Evolutionary conservation across 73 alveolate genomes (phyloP).

Genomic region (Paramecium biaurelia): DNA sequence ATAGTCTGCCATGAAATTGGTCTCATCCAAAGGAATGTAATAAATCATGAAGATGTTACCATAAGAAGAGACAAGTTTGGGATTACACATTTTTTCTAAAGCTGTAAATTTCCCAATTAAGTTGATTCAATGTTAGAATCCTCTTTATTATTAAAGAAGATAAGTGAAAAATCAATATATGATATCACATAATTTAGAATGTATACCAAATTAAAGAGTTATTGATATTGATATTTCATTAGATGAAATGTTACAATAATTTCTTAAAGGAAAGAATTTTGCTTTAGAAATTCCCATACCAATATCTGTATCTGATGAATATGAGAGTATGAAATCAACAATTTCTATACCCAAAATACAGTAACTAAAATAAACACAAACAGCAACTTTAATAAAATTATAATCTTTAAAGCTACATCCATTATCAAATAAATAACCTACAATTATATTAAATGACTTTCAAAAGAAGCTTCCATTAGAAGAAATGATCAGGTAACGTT

Average conservation of each 20-base stretch:
- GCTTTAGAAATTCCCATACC: conserved; percentile 14
- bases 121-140: not conserved
- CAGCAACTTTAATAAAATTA: not conserved
- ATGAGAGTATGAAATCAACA: not conserved
- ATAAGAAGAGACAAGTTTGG: not conserved
- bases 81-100: not conserved
- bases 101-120: conserved; percentile 2
- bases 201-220: not conserved
- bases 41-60: not conserved
- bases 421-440: not conserved
- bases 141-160: not conserved
- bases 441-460: not conserved
- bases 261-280: conserved; percentile 24
- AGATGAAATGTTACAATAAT: not conserved
- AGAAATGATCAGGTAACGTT: not conserved
- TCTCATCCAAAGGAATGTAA: not conserved
- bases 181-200: not conserved
- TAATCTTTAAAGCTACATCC: not conserved
- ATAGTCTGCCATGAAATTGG: not conserved
- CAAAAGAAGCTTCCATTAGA: not conserved
- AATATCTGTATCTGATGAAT: not conserved
- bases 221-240: not conserved
- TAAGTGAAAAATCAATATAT: not conserved
- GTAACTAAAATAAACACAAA: not conserved
- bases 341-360: not conserved